Conservation (phyloP, 805 yeast species). For the Sugiyamaella qingdaonensis region DNA sequence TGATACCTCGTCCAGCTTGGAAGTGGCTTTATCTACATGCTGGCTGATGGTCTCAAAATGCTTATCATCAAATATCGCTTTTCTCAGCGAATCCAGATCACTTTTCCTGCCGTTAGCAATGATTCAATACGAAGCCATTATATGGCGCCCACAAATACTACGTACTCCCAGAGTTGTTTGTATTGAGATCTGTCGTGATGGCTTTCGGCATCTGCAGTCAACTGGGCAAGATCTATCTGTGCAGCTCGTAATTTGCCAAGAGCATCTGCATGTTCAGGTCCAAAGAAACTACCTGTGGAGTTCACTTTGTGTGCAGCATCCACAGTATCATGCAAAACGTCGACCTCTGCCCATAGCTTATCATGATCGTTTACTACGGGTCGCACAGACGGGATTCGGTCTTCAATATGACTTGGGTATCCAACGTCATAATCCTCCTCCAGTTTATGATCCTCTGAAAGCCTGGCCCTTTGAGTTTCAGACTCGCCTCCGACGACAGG, state of each 20-base stretch:
- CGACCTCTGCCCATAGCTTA: conserved; percentile 81
- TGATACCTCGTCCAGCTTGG: conserved; percentile 49
- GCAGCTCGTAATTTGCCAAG: conserved; percentile 50
- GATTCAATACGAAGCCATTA: conserved; percentile 21
- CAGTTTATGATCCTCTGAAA: neutral
- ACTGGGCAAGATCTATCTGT: conserved; percentile 48
- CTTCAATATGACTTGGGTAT: neutral
- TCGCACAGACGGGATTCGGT: conserved; percentile 43
- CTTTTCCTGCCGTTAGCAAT: conserved; percentile 14
- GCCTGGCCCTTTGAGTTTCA: neutral
- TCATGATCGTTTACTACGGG: conserved; percentile 69
- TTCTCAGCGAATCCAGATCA: conserved; percentile 33
- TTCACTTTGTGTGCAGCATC: conserved; percentile 45
- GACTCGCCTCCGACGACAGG: neutral
- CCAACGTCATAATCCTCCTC: conserved; percentile 1
- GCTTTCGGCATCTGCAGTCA: conserved; percentile 34
- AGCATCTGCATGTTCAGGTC: conserved; percentile 45
- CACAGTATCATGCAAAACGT: conserved; percentile 75
- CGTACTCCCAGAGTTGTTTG: conserved; percentile 33
- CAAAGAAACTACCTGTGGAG: conserved; percentile 35
- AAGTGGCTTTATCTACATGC: conserved; percentile 47
- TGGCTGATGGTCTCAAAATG: conserved; percentile 49
- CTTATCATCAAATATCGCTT: conserved; percentile 43
- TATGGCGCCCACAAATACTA: conserved; percentile 23
- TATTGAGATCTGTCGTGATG: conserved; percentile 26